Conservation (phyloP, 23 red algal species). For the Chondrus crispus region DNA sequence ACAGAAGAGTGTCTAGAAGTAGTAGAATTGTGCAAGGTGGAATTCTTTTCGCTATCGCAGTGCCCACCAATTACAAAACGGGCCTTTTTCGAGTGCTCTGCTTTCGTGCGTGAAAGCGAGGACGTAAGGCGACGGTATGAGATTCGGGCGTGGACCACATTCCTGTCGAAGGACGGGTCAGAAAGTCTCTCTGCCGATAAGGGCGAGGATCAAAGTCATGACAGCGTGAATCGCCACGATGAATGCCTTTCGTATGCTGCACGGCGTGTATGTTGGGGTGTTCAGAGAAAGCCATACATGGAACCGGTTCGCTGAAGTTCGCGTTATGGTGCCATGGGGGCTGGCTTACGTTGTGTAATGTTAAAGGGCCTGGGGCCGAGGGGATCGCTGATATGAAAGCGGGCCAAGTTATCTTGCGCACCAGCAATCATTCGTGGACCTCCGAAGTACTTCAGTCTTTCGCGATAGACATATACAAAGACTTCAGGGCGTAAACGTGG, state of each 20-base stretch:
- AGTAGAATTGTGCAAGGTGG: neutral
- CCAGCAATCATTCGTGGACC: neutral
- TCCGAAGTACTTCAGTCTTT: neutral
- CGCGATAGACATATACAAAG: neutral
- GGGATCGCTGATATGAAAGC: neutral
- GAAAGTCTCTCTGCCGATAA: neutral
- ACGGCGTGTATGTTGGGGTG: neutral
- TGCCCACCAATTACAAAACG: neutral
- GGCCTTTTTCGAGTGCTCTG: neutral
- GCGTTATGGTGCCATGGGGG: neutral
- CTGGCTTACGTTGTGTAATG: neutral
- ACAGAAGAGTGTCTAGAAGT: neutral
- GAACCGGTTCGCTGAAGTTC: no score
- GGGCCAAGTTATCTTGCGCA: neutral
- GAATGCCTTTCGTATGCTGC: neutral
- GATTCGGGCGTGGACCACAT: neutral
- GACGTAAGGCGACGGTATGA: neutral
- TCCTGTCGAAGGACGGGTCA: neutral
- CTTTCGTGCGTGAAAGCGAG: neutral
- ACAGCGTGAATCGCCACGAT: neutral
- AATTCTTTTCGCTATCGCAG: neutral
- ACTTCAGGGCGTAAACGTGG: neutral
- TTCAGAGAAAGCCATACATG: neutral
- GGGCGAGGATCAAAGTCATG: neutral
- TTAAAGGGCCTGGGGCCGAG: neutral